Percentiles rank a stretch among this genome's conserved stretches.
These are phyloP conservation scores for Euphorbia tirucalli DNA, from an alignment of 345 rosid species.

Conservation along the genomic window DNA sequence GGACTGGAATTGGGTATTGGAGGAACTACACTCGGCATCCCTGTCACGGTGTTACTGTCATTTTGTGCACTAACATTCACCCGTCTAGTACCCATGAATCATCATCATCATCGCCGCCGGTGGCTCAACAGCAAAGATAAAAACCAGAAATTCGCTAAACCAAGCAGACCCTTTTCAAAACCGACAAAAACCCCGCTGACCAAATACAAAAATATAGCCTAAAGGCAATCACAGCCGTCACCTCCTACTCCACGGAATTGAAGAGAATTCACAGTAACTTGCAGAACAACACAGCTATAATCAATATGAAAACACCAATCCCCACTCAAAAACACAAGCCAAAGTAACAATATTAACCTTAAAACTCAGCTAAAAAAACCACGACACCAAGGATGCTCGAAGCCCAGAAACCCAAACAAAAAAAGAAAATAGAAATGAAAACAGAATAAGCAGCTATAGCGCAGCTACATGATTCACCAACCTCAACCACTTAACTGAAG, in stretches of 20 bases:
- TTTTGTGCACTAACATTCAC: constrained; percentile 35
- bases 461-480: too few relatives aligned
- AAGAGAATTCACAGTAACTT: neutral
- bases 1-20: constrained; percentile 39
- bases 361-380: constrained; percentile 2
- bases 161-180: constrained; percentile 6
- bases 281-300: neutral
- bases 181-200: neutral
- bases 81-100: constrained; percentile 44
- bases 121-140: neutral
- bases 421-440: neutral
- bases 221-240: neutral
- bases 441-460: too few relatives aligned
- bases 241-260: neutral
- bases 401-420: too few relatives aligned
- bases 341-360: neutral
- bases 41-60: constrained; percentile 36
- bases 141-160: neutral
- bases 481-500: neutral
- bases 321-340: neutral
- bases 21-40: constrained; percentile 57
- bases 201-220: neutral
- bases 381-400: too few relatives aligned
- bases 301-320: neutral
- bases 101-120: constrained; percentile 26